Evolutionary conservation across 768 basidiomycete genomes (phyloP).

Genomic region (Lentinula raphanica): DNA sequence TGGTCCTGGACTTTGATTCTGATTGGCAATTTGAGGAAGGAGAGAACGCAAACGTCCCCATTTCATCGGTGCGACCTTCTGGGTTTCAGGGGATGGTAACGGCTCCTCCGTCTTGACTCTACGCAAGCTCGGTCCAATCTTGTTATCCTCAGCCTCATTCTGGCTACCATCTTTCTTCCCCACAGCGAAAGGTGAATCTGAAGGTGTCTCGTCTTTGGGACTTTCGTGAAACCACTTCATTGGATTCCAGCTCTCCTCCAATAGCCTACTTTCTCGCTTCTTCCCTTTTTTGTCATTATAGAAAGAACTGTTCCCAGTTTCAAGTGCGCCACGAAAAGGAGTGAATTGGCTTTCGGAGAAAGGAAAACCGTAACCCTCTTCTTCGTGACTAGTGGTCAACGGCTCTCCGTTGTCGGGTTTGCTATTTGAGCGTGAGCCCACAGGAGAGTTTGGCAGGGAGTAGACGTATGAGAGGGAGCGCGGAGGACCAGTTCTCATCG

Average conservation of each 20-base stretch:
- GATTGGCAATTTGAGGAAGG: slow-evolving; percentile 49
- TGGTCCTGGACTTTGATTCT: slow-evolving; percentile 22
- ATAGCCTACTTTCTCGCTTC: slow-evolving; percentile 39
- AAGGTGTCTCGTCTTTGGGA: slow-evolving; percentile 39
- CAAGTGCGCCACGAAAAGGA: slow-evolving; percentile 58
- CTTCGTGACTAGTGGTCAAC: slow-evolving; percentile 29
- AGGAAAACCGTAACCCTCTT: slow-evolving; percentile 22
- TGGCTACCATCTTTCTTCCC: slow-evolving; percentile 8
- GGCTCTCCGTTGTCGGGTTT: slow-evolving; percentile 22
- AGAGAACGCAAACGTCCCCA: slow-evolving; percentile 68
- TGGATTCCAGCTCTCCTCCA: slow-evolving; percentile 51
- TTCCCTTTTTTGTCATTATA: slow-evolving; percentile 45
- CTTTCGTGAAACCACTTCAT: slow-evolving; percentile 52
- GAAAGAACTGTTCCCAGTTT: slow-evolving; percentile 34
- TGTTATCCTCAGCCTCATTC: slow-evolving; percentile 8
- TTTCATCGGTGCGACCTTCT: slow-evolving; percentile 27
- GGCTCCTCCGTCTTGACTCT: background rate
- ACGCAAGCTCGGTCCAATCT: slow-evolving; percentile 5
- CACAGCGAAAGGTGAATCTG: slow-evolving; percentile 28
- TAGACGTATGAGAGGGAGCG: slow-evolving; percentile 67
- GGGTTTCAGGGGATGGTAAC: slow-evolving; percentile 20
- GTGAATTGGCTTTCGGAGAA: slow-evolving; percentile 29
- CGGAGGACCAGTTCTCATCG: slow-evolving; percentile 67
- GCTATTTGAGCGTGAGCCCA: slow-evolving; percentile 19
- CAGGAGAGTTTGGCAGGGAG: slow-evolving; percentile 41